These are phyloP conservation scores for Sporothrix sp. DNA, from an alignment of 2,329 filamentous ascomycete species.

Conservation along the genomic window DNA sequence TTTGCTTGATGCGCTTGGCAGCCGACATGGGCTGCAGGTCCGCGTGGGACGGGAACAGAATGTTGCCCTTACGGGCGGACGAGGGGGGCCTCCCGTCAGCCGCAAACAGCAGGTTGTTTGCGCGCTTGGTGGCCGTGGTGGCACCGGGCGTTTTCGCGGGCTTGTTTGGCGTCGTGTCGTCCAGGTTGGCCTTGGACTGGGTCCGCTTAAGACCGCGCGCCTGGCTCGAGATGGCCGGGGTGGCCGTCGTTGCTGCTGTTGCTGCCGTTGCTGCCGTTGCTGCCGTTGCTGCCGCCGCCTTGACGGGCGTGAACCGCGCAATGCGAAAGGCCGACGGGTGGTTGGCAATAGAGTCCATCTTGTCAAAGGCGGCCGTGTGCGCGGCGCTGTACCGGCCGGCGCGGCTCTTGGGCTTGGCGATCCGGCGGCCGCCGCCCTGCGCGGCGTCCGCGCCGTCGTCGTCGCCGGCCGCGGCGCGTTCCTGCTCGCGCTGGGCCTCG, in stretches of 20 bases:
- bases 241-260: not conserved
- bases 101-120: slow-evolving; percentile 19
- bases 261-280: not conserved
- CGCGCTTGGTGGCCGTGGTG: slow-evolving; percentile 21
- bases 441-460: slow-evolving; percentile 29
- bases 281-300: slow-evolving; percentile 17
- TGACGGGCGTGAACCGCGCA: slow-evolving; percentile 43
- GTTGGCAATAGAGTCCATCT: slow-evolving; percentile 92
- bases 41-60: slow-evolving; percentile 16
- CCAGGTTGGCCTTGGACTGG: slow-evolving; percentile 49
- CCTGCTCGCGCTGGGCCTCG: slow-evolving; percentile 48
- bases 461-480: slow-evolving; percentile 36
- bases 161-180: slow-evolving; percentile 39
- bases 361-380: slow-evolving; percentile 84
- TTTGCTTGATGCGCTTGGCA: slow-evolving; percentile 63
- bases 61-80: slow-evolving; percentile 18
- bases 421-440: slow-evolving; percentile 55
- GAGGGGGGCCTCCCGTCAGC: slow-evolving; percentile 18
- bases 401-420: slow-evolving; percentile 72
- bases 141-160: slow-evolving; percentile 14
- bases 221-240: slow-evolving; percentile 5
- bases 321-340: slow-evolving; percentile 72
- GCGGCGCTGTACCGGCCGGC: slow-evolving; percentile 70
- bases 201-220: slow-evolving; percentile 41
- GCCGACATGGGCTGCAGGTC: slow-evolving; percentile 30